Evolutionary conservation across 176 grass and related monocot species (phyloP), one percentile per base, ranked within the genome.

Genomic region (Typha latifolia): DNA sequence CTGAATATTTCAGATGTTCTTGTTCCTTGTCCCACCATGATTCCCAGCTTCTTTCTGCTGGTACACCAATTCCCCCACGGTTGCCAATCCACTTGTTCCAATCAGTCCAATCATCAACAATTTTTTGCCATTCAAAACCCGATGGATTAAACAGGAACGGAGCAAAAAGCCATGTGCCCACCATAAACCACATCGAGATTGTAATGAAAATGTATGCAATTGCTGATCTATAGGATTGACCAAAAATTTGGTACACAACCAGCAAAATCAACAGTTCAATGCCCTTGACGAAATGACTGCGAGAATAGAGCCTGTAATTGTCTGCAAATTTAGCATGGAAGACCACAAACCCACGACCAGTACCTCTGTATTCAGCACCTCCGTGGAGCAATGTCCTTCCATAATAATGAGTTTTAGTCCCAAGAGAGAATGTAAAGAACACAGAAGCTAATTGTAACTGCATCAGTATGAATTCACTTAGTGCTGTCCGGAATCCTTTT

Each of bases 251-350:
- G 76, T 96, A 96, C 62, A 96, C 69, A 69, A 88, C 47, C 24
- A 96, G 84, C 64, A 96, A 70, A 73, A 87, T 88, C 87, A 96
- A 68, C 77, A 96, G 69, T 69, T 96, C 91, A 18, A 96, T 86
- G 47, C 87, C 91, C 79, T 96, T 96, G 61, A 96, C 77, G 71
- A 96, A 96, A 71, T 96, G 91, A 71, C 91, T 96, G 34, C 91
- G 91, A 78, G 91, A 96, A 78, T 96, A 96, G 49, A 96, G 82
- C 71, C 87, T 85, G 66, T 96, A 96, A 49, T 96, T 96, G 49
- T 91, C 91, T 12, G 91, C 91, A 79, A 96, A 96, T 79, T 96
- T 96, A 65, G 87, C 91, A 84, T 96, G 91, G 77, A 96, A 96
- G 49, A 96, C 91, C n/a, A 96, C 91, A 77, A 96, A 96, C 12